Evolutionary conservation across 1,139 yeast species (phyloP), one percentile per base, ranked within the genome.

Genomic region (Saccharomycopsis crataegensis): DNA sequence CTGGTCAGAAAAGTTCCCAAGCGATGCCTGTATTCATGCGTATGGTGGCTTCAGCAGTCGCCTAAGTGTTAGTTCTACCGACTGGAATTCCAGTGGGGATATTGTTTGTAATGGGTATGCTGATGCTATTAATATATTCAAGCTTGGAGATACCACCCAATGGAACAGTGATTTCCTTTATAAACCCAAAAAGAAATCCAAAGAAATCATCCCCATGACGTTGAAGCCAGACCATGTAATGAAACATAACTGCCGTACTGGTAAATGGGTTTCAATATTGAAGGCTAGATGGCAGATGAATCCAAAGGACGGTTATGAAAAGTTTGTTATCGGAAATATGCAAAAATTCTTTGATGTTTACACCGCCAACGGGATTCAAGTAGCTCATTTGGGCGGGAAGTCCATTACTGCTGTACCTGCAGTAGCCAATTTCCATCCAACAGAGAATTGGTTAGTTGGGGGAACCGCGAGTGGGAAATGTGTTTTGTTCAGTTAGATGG

Each of bases 401-500:
- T 62, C 72, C 46, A 79, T 86, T 68, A 87, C 96, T 0, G 90
- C 96, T 0, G 96, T 93, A 1, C 98, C 98, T 1, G 97, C 98
- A 0, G 97, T 87, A 1, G 75, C 81, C 28, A 74, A 80, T 28
- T 76, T 93, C 70, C 98, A 93, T 66, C 96, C 93, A 2, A 78
- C 86, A 1, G 77, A 83, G 62, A 89, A 91, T 66, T 90, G 97
- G 96, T 72, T 86, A 2, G 90, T 80, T 1, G 99, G 98, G 2
- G 98, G 96, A 8, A 86, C 91, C 59, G 95, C 96, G 32, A 86
- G 94, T 63, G 98, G 98, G n/a, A 90, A 90, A 65, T 81, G 83
- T 0, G 88, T 86, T 65, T 66, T 90, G 54, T 84, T 76, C 62
- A 43, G 46, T 3, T 77, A 43, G 4, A 22, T 22, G 4, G 28